phyloP scores from a whole-genome alignment of 1,284 basidiomycete species.

The Melanopsichium pennsylvanicum region DNA sequence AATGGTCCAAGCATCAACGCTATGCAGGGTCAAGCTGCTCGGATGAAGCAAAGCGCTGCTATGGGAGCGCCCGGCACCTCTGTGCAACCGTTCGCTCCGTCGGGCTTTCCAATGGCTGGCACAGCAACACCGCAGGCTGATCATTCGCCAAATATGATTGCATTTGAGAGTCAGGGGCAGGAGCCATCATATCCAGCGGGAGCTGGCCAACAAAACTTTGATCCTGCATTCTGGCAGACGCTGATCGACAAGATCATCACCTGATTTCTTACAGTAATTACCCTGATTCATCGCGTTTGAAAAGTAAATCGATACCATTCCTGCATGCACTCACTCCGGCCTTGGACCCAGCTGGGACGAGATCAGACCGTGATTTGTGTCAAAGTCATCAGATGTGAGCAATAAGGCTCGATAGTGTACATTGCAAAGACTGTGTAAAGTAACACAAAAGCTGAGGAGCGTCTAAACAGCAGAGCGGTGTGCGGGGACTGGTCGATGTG shows the following conservation, averaged over 20 bases:
- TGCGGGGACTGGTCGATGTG: not conserved
- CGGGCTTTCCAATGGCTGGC: not conserved
- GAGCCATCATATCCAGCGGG: slow-evolving; percentile 1
- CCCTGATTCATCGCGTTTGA: not conserved
- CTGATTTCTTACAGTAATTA: slow-evolving; percentile 11
- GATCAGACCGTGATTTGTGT: too few relatives aligned
- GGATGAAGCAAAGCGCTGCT: not conserved
- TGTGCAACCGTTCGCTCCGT: not conserved
- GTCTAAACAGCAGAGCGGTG: slow-evolving; percentile 12
- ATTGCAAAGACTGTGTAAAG: slow-evolving; percentile 13
- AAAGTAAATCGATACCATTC: not conserved
- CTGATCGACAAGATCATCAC: slow-evolving; percentile 54
- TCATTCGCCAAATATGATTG: slow-evolving; percentile 5
- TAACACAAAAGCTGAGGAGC: not conserved
- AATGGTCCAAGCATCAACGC: not conserved
- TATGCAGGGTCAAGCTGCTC: not conserved
- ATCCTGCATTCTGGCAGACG: slow-evolving; percentile 45
- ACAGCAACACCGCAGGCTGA: slow-evolving; percentile 3
- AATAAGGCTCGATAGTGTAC: slow-evolving; percentile 31
- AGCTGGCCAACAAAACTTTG: slow-evolving; percentile 24
- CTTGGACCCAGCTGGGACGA: too few relatives aligned
- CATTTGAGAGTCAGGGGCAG: slow-evolving; percentile 12
- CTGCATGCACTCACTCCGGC: too few relatives aligned
- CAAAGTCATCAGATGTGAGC: slow-evolving; percentile 11
- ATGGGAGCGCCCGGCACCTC: slow-evolving; percentile 1